Conservation (phyloP, 2,329 filamentous ascomycete species). For the Xylaria sp. region DNA sequence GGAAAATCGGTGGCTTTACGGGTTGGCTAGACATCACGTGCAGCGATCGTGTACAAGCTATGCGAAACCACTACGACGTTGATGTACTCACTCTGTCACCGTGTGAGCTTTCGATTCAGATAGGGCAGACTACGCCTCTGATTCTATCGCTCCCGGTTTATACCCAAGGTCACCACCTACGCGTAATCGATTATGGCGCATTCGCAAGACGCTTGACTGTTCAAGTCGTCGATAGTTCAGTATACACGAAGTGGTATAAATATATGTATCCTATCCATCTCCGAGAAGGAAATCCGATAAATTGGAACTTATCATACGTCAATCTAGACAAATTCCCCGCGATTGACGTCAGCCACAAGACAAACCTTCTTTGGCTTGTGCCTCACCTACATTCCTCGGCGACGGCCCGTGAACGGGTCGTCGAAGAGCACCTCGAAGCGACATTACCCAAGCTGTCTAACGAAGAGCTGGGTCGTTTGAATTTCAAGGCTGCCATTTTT, state of each 20-base stretch:
- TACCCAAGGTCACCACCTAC: slow-evolving; percentile 50
- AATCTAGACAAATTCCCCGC: slow-evolving; percentile 26
- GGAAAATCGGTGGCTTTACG: slow-evolving; percentile 20
- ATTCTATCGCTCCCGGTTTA: slow-evolving; percentile 55
- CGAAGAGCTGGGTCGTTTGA: slow-evolving; percentile 36
- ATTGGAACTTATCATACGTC: slow-evolving; percentile 38
- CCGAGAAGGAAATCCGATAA: slow-evolving; percentile 9
- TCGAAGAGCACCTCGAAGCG: neutral
- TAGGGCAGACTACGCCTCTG: slow-evolving; percentile 49
- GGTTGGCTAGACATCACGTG: slow-evolving; percentile 27
- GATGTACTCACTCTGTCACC: slow-evolving; percentile 44
- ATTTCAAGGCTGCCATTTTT: too few species aligned
- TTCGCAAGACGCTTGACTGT: slow-evolving; percentile 58
- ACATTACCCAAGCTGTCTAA: slow-evolving; percentile 22
- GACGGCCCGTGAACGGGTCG: slow-evolving; percentile 32
- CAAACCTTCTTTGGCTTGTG: slow-evolving; percentile 16
- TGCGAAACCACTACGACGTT: slow-evolving; percentile 14
- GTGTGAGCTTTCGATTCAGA: slow-evolving; percentile 55
- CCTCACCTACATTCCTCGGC: slow-evolving; percentile 29
- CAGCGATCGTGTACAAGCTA: neutral
- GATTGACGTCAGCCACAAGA: slow-evolving; percentile 18
- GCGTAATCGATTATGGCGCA: slow-evolving; percentile 57
- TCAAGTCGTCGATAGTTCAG: slow-evolving; percentile 41
- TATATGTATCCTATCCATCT: slow-evolving; percentile 34
- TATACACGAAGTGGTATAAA: slow-evolving; percentile 13